Percentiles rank a stretch among this genome's conserved stretches.
Evolutionary conservation across 2,329 filamentous ascomycete genomes (phyloP).

Genomic region (Verticillium alfalfae): DNA sequence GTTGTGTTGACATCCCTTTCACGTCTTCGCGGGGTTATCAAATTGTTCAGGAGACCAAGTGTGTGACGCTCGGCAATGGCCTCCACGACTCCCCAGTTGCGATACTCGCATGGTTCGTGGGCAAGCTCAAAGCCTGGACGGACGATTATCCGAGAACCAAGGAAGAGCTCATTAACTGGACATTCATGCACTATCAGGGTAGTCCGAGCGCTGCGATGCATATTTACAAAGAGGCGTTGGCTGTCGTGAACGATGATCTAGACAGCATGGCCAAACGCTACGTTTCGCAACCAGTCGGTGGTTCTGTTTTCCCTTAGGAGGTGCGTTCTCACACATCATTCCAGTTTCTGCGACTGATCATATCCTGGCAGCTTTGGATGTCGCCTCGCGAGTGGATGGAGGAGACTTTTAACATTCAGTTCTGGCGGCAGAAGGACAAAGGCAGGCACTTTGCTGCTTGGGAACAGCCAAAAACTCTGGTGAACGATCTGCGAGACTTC

Average conservation of each 20-base stretch:
- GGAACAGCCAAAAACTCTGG: not conserved
- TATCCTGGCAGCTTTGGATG: not conserved
- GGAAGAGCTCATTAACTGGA: not conserved
- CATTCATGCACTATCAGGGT: not conserved
- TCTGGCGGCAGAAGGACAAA: not conserved
- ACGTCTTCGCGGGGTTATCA: not conserved
- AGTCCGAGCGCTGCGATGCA: not conserved
- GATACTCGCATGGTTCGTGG: conserved; percentile 4
- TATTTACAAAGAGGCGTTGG: not conserved
- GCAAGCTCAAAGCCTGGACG: conserved; percentile 14
- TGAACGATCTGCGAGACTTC: not conserved
- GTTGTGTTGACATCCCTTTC: not conserved
- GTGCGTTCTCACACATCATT: not conserved
- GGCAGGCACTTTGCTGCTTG: conserved; percentile 1
- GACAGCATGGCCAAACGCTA: not conserved
- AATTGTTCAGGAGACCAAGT: not conserved
- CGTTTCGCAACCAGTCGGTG: not conserved
- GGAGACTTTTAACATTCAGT: conserved; percentile 1
- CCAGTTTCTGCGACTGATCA: not conserved
- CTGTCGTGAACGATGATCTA: not conserved
- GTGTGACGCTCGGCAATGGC: conserved; percentile 2
- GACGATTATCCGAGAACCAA: conserved; percentile 10
- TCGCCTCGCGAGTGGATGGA: conserved; percentile 1
- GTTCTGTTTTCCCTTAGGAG: not conserved
- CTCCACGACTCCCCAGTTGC: conserved; percentile 25